Evolutionary conservation across 139 green algal genomes (phyloP).

Genomic region (Trebouxia sp.): DNA sequence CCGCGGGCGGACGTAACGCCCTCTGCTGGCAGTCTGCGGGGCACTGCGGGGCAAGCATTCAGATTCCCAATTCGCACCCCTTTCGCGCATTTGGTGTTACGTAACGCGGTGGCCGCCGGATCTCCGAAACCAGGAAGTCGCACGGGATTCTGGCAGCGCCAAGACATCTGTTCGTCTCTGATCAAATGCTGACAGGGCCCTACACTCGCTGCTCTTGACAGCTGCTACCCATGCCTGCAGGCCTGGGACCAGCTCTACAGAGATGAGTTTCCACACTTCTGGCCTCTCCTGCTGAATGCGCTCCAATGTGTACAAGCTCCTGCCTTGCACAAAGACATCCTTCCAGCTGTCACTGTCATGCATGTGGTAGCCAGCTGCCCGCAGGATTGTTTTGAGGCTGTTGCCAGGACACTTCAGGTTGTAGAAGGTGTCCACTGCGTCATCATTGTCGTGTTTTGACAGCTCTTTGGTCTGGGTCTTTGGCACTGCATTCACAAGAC

Average conservation of each 20-base stretch:
- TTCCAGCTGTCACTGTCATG: background rate
- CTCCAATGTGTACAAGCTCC: background rate
- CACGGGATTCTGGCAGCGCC: too few relatives aligned
- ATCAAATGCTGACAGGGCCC: background rate
- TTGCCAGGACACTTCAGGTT: background rate
- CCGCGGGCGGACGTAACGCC: too few relatives aligned
- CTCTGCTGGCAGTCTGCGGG: too few relatives aligned
- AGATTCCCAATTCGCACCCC: too few relatives aligned
- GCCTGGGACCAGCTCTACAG: background rate
- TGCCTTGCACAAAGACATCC: background rate
- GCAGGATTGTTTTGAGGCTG: background rate
- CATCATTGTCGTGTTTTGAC: background rate
- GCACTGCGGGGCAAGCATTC: too few relatives aligned
- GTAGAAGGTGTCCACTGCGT: slow-evolving; percentile 9
- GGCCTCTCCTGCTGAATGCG: background rate
- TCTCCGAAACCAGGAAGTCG: too few relatives aligned
- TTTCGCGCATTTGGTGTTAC: too few relatives aligned
- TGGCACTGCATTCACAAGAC: background rate
- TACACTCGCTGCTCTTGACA: background rate
- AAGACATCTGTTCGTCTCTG: too few relatives aligned
- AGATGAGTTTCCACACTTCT: background rate
- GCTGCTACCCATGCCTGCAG: background rate
- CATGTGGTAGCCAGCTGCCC: background rate
- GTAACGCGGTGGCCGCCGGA: too few relatives aligned
- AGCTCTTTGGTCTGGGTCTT: background rate